Evolutionary conservation across 176 grass and related monocot species (phyloP).

Genomic region (Rhynchospora tenuis): DNA sequence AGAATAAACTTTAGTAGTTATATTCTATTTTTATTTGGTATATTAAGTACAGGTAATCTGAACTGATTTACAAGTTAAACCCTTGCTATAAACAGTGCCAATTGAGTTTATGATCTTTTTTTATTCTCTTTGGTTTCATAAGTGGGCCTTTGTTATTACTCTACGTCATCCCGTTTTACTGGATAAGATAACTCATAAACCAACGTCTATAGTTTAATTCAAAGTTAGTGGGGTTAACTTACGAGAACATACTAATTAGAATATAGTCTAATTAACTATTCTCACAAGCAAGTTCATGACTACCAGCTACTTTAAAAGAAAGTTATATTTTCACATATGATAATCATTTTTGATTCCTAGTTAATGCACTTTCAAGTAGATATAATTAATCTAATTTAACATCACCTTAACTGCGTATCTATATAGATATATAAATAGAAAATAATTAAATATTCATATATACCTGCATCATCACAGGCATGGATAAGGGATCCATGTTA

Average conservation of each 20-base stretch:
- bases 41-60: too few relatives aligned
- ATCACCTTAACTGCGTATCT: neutral
- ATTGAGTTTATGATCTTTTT: neutral
- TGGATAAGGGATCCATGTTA: conserved; percentile 33
- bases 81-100: too few relatives aligned
- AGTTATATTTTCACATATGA: too few relatives aligned
- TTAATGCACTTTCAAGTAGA: neutral
- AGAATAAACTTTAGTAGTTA: too few relatives aligned
- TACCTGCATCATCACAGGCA: conserved; percentile 70
- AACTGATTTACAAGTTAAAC: too few relatives aligned
- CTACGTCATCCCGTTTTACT: neutral
- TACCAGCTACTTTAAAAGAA: neutral
- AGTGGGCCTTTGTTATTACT: neutral
- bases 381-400: neutral
- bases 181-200: neutral
- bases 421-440: neutral
- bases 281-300: neutral
- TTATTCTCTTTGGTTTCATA: neutral
- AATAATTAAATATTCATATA: neutral
- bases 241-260: neutral
- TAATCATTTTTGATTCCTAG: too few relatives aligned
- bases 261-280: neutral
- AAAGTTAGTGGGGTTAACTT: neutral
- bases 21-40: too few relatives aligned
- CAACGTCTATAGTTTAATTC: neutral